phyloP scores from a whole-genome alignment of 1,284 basidiomycete genomes.

The Xanthoconium separans region DNA sequence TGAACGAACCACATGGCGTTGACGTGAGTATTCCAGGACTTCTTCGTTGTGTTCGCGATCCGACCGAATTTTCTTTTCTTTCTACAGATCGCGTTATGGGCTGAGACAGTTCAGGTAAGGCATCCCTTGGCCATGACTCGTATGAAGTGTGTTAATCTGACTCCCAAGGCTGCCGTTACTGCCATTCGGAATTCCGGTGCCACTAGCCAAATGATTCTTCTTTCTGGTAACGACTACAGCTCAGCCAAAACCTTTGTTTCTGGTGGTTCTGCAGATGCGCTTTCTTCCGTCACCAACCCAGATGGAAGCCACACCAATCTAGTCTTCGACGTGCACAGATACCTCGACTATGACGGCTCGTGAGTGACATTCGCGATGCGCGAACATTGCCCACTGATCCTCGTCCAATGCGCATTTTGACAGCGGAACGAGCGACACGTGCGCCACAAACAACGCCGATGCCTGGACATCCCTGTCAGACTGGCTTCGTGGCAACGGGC shows the following conservation, averaged over 20 bases:
- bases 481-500: slow-evolving; percentile 49
- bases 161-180: slow-evolving; percentile 14
- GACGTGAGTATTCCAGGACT: slow-evolving; percentile 1
- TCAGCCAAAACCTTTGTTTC: slow-evolving; percentile 13
- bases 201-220: slow-evolving; percentile 10
- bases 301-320: slow-evolving; percentile 10
- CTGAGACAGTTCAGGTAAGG: slow-evolving; percentile 12
- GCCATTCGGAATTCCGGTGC: slow-evolving; percentile 15
- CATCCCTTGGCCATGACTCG: background rate
- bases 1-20: slow-evolving; percentile 18
- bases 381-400: background rate
- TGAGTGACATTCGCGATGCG: background rate
- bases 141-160: background rate
- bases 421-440: slow-evolving; percentile 6
- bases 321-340: slow-evolving; percentile 16
- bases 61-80: background rate
- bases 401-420: background rate
- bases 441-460: slow-evolving; percentile 8
- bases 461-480: slow-evolving; percentile 47
- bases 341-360: slow-evolving; percentile 16
- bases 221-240: slow-evolving; percentile 10
- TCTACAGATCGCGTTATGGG: slow-evolving; percentile 8
- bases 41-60: background rate
- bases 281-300: slow-evolving; percentile 41
- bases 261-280: slow-evolving; percentile 48